Base-by-base conservation (phyloP, 2,329 filamentous ascomycete genomes). In the Stachybotrys elegans region DNA sequence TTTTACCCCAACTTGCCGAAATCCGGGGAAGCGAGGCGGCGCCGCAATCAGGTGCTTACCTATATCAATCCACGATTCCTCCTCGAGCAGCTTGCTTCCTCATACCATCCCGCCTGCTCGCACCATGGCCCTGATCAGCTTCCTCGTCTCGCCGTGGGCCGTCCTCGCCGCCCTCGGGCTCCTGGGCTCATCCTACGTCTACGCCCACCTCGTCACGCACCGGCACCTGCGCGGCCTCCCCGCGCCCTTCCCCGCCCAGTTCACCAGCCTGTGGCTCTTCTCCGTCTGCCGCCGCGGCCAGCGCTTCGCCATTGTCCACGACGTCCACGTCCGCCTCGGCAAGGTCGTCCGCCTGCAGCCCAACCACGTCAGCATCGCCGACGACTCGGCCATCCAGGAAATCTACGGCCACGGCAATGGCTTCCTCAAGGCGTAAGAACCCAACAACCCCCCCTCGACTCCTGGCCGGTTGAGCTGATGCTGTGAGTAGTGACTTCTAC, bases 401-500 rank as follows among this genome's bases (percentile, higher is more conserved):
- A 79, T 95, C 43, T 95, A 95, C 54, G 89, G 89, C 5, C 85
- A 89, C 54, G 83, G 84, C 7, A 88, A 88, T 57, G 85, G 84
- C 0, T 86, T 88, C 54, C 58, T 88, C 46, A 89, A 89, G 61
- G 71, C 82, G 76, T 84, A 63, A 42, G 74, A 6, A 3, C 12
- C 14, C 1, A 14, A 4, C 2, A 0, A 9, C 13, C 2, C 3
- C 3, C 4, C 25, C 11, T 3, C 0, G 22, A 34, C 0, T 5
- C 3, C 43, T 57, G 9, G n/a, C n/a, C n/a, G n/a, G n/a, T n/a
- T n/a, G n/a, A n/a, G n/a, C n/a, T n/a, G n/a, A n/a, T n/a, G n/a
- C n/a, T n/a, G n/a, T n/a, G n/a, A n/a, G n/a, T 6, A 89, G 85
- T 34, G 83, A 92, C 3, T 95, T 91, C 68, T 95, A 95, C 56